Evolutionary conservation across 2,329 filamentous ascomycete genomes (phyloP), one percentile per base, ranked within the genome.

Genomic region (Ascochyta viciae-villosae): DNA sequence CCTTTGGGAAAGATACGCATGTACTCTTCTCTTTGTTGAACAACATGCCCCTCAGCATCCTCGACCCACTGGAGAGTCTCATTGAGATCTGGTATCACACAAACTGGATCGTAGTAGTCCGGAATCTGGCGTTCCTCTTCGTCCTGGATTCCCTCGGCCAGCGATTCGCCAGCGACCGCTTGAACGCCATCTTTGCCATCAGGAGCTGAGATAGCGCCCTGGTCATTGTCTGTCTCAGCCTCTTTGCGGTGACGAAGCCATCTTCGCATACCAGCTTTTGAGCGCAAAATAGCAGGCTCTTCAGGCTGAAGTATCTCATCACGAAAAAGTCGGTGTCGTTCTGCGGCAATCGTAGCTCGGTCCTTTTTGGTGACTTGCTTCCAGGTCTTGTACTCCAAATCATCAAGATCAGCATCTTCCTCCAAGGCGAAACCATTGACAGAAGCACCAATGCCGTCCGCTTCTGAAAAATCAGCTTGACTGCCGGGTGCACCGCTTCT

Each of bases 331-430:
- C 90, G 86, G 74, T 92, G 88, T 29, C 95, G 86, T 72, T 96
- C 91, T 61, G 93, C 92, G 56, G 95, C 90, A 49, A 94, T 87
- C 23, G 89, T 80, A 4, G 95, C 95, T 60, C 95, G 88, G 69
- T 96, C 93, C 73, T 95, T 97, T 78, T 98, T 98, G 2, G 95
- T 99, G 37, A 96, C 92, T 76, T 98, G 94, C 79, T 98, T 99
- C 95, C 96, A 99, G 33, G 95, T 90, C 74, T 96, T 96, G 78
- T 95, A 96, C 72, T 97, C 94, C 2, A 85, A 79, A 55, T 98
- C 93, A 66, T 98, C 93, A 65, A 96, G 87, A 64, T 92, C 92
- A 12, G 85, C 84, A 64, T 96, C 91, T 65, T 96, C 90, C 47
- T 88, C 85, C 19, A 90, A 72, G 0, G 83, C 81, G 73, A 90